A percentile compares a stretch with the other conserved stretches of the same genome.
phyloP scores from a whole-genome alignment of 2,329 filamentous ascomycete species.

The Ceratocystis eucalypticola region DNA sequence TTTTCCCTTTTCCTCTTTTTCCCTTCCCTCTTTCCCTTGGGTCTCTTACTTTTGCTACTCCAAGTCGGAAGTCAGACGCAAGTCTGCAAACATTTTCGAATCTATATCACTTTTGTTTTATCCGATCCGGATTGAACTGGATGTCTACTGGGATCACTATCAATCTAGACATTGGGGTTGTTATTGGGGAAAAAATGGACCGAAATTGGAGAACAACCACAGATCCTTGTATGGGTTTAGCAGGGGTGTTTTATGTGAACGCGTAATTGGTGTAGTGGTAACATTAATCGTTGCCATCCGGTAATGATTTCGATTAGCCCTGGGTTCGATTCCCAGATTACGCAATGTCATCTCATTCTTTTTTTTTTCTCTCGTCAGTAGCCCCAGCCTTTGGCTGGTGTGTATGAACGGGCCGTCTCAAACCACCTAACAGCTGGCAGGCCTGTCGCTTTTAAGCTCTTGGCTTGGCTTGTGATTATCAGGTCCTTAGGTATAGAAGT shows the following conservation, averaged over 20 bases:
- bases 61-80: neutral
- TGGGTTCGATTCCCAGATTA: slow-evolving; percentile 14
- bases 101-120: neutral
- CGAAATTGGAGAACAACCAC: neutral
- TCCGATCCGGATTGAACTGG: neutral
- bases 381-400: neutral
- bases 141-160: too few relatives aligned
- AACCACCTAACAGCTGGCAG: neutral
- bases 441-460: neutral
- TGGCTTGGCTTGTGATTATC: neutral
- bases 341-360: neutral
- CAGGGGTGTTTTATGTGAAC: neutral
- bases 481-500: neutral
- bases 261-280: slow-evolving; percentile 14
- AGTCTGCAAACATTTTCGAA: too few relatives aligned
- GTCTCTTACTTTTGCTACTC: neutral
- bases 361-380: neutral
- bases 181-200: too few relatives aligned
- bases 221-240: neutral
- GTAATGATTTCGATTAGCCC: slow-evolving; percentile 12
- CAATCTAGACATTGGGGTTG: too few relatives aligned
- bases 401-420: neutral
- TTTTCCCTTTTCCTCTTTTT: neutral
- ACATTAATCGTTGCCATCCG: slow-evolving; percentile 12
- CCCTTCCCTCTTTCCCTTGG: neutral